phyloP scores from a whole-genome alignment of 2,329 filamentous ascomycete genomes.

The Sporothrix phasma region DNA sequence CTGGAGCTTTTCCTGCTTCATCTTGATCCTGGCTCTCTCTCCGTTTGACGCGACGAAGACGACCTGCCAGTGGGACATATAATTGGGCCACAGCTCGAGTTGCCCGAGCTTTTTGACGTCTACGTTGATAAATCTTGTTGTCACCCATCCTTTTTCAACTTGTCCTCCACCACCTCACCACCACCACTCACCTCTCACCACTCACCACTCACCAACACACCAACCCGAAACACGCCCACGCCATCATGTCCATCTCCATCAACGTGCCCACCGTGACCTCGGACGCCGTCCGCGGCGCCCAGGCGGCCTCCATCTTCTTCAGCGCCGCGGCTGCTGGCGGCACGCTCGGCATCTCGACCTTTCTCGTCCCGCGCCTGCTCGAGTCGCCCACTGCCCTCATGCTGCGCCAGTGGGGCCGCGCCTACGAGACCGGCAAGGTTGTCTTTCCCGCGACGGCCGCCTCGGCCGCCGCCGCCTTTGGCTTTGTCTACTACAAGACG shows the following conservation, averaged over 20 bases:
- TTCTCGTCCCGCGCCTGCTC: conserved; percentile 42
- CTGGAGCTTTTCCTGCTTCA: neutral
- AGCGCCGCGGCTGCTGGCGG: conserved; percentile 35
- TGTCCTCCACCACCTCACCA: neutral
- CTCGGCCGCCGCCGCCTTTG: conserved; percentile 33
- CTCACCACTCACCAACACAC: neutral
- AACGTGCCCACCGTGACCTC: neutral
- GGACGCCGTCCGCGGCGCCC: conserved; percentile 29
- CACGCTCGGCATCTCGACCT: conserved; percentile 32
- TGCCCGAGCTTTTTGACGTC: neutral
- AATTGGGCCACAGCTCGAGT: neutral
- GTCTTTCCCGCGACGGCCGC: conserved; percentile 31
- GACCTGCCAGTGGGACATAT: neutral
- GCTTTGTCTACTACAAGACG: conserved; percentile 29
- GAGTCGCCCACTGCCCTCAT: conserved; percentile 45
- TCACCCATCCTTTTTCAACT: neutral
- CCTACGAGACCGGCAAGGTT: conserved; percentile 32
- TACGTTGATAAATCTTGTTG: neutral
- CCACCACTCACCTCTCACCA: neutral
- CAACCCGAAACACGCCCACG: neutral
- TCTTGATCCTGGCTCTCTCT: neutral
- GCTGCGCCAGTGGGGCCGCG: conserved; percentile 43
- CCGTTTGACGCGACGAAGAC: too few species aligned
- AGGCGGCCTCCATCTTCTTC: conserved; percentile 41
- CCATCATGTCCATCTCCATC: neutral